These are phyloP conservation scores for Moniliophthora roreri DNA, from an alignment of 1,284 basidiomycete genomes.

Conservation along the genomic window DNA sequence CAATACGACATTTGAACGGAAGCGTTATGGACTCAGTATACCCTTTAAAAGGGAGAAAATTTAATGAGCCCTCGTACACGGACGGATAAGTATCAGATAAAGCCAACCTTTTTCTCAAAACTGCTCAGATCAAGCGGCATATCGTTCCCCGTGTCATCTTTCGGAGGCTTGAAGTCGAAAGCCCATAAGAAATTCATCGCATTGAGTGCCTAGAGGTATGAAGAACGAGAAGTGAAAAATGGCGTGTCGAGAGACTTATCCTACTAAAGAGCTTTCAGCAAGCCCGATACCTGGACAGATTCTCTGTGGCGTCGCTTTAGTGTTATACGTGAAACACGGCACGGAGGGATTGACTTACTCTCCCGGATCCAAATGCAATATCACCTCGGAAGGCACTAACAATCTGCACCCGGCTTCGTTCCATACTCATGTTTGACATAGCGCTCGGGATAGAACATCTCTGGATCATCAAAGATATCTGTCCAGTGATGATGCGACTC, in stretches of 20 bases:
- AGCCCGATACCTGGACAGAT: slow-evolving; percentile 30
- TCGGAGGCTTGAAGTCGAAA: neutral
- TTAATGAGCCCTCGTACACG: no score
- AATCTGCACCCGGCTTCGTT: slow-evolving; percentile 17
- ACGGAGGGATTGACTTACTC: slow-evolving; percentile 4
- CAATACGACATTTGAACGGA: no score
- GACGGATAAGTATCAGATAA: no score
- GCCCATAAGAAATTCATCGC: neutral
- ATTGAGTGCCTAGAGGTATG: no score
- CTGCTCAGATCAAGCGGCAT: no score
- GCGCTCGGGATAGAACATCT: slow-evolving; percentile 18
- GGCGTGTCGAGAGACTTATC: no score
- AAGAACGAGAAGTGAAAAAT: no score
- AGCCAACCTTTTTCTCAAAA: neutral
- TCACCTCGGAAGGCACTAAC: slow-evolving; percentile 11
- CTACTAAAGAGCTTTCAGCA: slow-evolving; percentile 25
- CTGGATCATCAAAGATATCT: slow-evolving; percentile 21
- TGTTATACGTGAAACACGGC: neutral
- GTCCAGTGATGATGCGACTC: neutral
- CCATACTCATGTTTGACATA: slow-evolving; percentile 17
- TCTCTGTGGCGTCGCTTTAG: slow-evolving; percentile 12
- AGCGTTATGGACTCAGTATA: no score
- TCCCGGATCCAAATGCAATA: slow-evolving; percentile 18
- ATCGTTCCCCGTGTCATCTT: neutral
- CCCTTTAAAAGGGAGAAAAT: no score